Evolutionary conservation across 2,329 filamentous ascomycete genomes (phyloP).

Genomic region (Aspergillus pseudoterreus): DNA sequence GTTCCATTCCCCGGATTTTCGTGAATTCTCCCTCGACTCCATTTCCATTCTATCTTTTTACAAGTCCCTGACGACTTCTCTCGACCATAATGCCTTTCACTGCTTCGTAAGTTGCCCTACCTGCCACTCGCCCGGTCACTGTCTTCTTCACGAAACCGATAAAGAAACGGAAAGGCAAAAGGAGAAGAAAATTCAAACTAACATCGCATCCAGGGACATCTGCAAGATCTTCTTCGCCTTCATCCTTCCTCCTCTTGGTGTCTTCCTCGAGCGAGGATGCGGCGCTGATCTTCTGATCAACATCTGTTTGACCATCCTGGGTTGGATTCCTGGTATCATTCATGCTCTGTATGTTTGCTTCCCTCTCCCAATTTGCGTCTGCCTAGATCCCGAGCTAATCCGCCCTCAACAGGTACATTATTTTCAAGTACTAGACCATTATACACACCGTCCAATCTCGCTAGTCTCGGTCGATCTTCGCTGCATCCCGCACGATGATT

Average conservation of each 20-base stretch:
- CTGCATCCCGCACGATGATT: slow-evolving; percentile 2
- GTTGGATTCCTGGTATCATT: slow-evolving; percentile 79
- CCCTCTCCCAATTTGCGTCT: not conserved
- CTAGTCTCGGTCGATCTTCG: slow-evolving; percentile 5
- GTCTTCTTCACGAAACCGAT: not conserved
- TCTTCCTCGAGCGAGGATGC: slow-evolving; percentile 92
- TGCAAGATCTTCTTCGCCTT: slow-evolving; percentile 85
- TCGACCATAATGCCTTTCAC: slow-evolving; percentile 46
- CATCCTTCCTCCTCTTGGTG: slow-evolving; percentile 83
- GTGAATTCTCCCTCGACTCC: too few species aligned
- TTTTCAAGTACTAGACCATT: slow-evolving; percentile 71
- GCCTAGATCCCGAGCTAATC: slow-evolving; percentile 11
- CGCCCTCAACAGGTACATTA: slow-evolving; percentile 63
- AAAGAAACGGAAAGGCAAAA: not conserved
- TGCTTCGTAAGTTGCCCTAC: slow-evolving; percentile 39
- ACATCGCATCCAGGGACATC: slow-evolving; percentile 55
- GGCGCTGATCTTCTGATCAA: slow-evolving; percentile 86
- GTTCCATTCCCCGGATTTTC: not conserved
- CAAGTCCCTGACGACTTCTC: slow-evolving; percentile 2
- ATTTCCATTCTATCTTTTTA: not conserved
- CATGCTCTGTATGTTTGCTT: slow-evolving; percentile 69
- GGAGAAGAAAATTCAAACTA: slow-evolving; percentile 3
- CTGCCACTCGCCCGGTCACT: not conserved
- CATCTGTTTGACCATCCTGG: slow-evolving; percentile 78
- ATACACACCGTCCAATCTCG: not conserved